These are phyloP conservation scores for Cladophialophora exuberans DNA, from an alignment of 2,329 filamentous ascomycete species.

Conservation along the genomic window DNA sequence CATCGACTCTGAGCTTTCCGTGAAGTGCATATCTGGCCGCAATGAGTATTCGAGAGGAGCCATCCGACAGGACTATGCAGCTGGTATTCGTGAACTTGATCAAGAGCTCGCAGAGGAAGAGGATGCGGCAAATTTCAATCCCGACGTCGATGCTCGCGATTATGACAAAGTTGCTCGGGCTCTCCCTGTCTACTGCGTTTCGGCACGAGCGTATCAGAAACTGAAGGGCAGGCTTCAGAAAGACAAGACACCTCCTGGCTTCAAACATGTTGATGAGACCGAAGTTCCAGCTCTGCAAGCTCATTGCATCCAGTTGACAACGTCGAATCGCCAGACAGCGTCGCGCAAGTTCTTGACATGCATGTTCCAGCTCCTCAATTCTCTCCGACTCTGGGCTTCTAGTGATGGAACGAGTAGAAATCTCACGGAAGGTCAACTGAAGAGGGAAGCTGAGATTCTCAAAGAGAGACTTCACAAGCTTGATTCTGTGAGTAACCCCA, in stretches of 20 bases:
- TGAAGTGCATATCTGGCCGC: conserved; percentile 55
- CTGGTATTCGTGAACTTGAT: conserved; percentile 63
- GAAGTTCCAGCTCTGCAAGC: conserved; percentile 62
- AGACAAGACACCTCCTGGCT: conserved; percentile 58
- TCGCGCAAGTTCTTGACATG: conserved; percentile 57
- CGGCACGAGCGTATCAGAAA: conserved; percentile 65
- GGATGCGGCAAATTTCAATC: conserved; percentile 59
- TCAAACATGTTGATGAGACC: conserved; percentile 57
- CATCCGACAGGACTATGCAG: conserved; percentile 63
- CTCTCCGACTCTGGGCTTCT: conserved; percentile 55
- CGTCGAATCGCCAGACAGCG: conserved; percentile 49
- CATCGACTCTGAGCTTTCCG: conserved; percentile 39
- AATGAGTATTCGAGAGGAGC: conserved; percentile 60
- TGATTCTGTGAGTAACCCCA: conserved; percentile 39
- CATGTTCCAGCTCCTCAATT: conserved; percentile 56
- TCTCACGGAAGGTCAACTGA: conserved; percentile 46
- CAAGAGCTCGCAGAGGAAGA: conserved; percentile 58
- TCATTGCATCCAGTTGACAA: conserved; percentile 63
- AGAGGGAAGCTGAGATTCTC: conserved; percentile 44
- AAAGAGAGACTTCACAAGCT: conserved; percentile 48
- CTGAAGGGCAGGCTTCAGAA: conserved; percentile 58
- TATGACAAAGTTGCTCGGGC: conserved; percentile 60
- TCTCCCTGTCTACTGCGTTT: conserved; percentile 68
- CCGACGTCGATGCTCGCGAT: conserved; percentile 58
- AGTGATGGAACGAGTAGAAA: conserved; percentile 47